Evolutionary conservation across 257 asterid species (phyloP), one percentile per base, ranked within the genome.

Genomic region (Jaltomata sinuosa): DNA sequence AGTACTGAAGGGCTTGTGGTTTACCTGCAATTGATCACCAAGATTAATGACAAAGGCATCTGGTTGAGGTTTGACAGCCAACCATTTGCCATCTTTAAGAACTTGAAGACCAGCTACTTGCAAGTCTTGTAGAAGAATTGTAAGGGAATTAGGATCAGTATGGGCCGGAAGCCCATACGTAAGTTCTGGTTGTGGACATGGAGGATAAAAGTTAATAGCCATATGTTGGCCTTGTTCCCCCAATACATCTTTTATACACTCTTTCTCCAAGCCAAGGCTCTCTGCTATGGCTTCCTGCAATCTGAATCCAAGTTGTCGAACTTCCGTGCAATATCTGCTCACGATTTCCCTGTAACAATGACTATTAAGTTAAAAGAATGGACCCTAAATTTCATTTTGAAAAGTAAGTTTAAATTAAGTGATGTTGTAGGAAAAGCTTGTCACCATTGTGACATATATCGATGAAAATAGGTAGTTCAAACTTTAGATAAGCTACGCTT

Each of bases 201-300:
- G 92, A 0, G 99, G 99, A 84, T 96, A 96, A 52, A 89, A 94
- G 84, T 96, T 96, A 59, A 94, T 42, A 19, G 99, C 98, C 98
- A 96, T 94, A 64, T 96, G 99, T 68, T 96, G 99, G 12, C 98
- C 98, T 84, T 93, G 99, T 29, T 92, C 96, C 27, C 99, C 98
- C 69, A 94, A 27, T 14, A 87, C 89, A 10, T 85, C 80, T 89
- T 91, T 92, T 31, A 96, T 90, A 80, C 84, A 80, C 31, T 89
- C 92, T 55, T 90, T 93, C 5, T 90, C 91, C 3, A 96, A 90
- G 42, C 97, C 97, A 83, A 96, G 84, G 84, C 98, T 93, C 86
- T 96, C 97, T 0, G 98, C 93, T 80, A 94, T 90, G 1, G 88
- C 89, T 87, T 94, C 98, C 85, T 91, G 86, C 79, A 94, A 52